Conservation (phyloP, 371 early-diverging fungal genomes). For the Mortierella sp. region DNA sequence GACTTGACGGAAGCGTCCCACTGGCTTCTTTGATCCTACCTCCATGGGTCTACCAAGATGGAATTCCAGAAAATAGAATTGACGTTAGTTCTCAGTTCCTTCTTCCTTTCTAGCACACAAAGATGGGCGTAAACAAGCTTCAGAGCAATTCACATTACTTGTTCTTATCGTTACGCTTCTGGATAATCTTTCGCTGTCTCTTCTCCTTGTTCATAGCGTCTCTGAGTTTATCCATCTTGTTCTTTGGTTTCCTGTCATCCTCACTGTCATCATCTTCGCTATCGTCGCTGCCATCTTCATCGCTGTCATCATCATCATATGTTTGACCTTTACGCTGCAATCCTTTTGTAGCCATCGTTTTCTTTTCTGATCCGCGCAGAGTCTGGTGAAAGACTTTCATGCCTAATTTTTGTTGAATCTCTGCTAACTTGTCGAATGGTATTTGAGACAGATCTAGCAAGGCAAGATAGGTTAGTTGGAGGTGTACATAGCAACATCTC, state of each 20-base stretch:
- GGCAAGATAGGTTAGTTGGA: background rate
- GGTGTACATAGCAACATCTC: too few species aligned
- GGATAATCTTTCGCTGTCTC: constrained; percentile 61
- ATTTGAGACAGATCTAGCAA: constrained; percentile 78
- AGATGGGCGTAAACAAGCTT: background rate
- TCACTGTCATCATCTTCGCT: constrained; percentile 54
- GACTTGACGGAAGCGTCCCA: constrained; percentile 82
- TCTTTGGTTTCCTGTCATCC: constrained; percentile 55
- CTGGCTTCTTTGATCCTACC: constrained; percentile 85
- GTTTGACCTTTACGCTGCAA: constrained; percentile 26
- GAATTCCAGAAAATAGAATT: background rate
- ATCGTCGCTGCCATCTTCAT: constrained; percentile 36
- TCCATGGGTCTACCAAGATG: constrained; percentile 74
- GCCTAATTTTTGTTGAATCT: constrained; percentile 79
- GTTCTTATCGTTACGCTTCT: constrained; percentile 63
- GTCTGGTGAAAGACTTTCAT: constrained; percentile 65
- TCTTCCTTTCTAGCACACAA: background rate
- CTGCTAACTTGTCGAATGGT: constrained; percentile 84
- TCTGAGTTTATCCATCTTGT: constrained; percentile 41
- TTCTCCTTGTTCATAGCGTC: constrained; percentile 57
- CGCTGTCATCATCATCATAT: constrained; percentile 33
- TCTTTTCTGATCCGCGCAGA: constrained; percentile 53
- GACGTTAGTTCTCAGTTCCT: background rate
- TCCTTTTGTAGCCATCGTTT: constrained; percentile 46
- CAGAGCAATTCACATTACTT: constrained; percentile 45